A percentile compares a stretch with the other conserved stretches of the same genome.
Evolutionary conservation across 2,329 filamentous ascomycete genomes (phyloP).

Genomic region (Colletotrichum aenigma): DNA sequence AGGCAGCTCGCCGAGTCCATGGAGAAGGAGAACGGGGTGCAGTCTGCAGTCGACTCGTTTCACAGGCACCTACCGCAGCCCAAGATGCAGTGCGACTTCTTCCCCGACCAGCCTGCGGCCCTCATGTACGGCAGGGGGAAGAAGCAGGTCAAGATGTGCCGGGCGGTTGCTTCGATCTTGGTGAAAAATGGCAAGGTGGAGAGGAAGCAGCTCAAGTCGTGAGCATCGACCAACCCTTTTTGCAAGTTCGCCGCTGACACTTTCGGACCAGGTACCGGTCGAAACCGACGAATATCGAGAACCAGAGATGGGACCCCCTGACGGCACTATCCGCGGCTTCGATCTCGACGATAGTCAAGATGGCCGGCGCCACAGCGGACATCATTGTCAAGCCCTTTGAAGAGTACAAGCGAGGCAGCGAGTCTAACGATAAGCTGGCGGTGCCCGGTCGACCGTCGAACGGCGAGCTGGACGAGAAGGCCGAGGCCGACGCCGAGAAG

Average conservation of each 20-base stretch:
- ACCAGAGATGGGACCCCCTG: slow-evolving; percentile 19
- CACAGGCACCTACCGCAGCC: slow-evolving; percentile 8
- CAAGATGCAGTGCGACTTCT: slow-evolving; percentile 16
- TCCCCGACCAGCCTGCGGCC: slow-evolving; percentile 8
- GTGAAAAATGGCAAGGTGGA: slow-evolving; percentile 9
- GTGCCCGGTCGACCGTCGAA: neutral
- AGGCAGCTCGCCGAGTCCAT: slow-evolving; percentile 10
- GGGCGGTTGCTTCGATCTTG: slow-evolving; percentile 5
- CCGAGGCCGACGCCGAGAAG: neutral
- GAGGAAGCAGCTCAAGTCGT: slow-evolving; percentile 6
- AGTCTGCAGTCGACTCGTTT: slow-evolving; percentile 9
- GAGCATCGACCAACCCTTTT: neutral
- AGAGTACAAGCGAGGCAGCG: neutral
- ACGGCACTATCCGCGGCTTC: slow-evolving; percentile 21
- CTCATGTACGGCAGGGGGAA: neutral
- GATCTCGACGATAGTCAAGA: slow-evolving; percentile 10
- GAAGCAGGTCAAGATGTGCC: slow-evolving; percentile 27
- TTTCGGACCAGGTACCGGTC: neutral
- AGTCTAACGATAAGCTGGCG: neutral
- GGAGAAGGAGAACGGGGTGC: slow-evolving; percentile 10
- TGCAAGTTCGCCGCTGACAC: neutral
- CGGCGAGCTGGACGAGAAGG: neutral
- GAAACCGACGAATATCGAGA: slow-evolving; percentile 17
- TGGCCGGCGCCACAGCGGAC: slow-evolving; percentile 10
- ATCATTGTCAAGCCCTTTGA: slow-evolving; percentile 15